Evolutionary conservation across 1,139 yeast species (phyloP).

Genomic region (Suhomyces wounanorum): DNA sequence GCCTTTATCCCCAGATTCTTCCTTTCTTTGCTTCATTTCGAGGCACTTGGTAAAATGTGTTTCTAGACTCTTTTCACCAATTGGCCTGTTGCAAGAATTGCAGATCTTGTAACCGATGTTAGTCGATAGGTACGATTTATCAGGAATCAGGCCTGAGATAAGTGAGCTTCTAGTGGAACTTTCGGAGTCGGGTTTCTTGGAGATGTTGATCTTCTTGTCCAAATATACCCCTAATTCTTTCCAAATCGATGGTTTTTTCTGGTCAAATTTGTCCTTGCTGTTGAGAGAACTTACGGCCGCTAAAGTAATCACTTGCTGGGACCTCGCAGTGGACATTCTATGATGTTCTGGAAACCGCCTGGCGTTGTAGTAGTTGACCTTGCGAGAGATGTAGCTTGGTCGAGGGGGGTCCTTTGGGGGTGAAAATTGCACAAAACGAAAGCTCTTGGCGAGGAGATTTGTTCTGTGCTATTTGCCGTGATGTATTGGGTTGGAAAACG

Average conservation of each 20-base stretch:
- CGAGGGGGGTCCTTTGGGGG: neutral
- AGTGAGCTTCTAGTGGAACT: constrained; percentile 19
- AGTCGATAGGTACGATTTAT: constrained; percentile 45
- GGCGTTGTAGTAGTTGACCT: neutral
- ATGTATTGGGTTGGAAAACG: neutral
- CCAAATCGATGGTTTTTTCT: constrained; percentile 44
- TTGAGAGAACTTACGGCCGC: constrained; percentile 29
- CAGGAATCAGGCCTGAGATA: constrained; percentile 27
- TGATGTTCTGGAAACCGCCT: neutral
- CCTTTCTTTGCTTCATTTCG: constrained; percentile 47
- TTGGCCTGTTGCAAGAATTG: constrained; percentile 64
- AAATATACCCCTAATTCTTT: constrained; percentile 62
- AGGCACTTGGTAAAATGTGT: constrained; percentile 52
- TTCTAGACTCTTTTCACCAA: constrained; percentile 48
- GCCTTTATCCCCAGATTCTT: constrained; percentile 21
- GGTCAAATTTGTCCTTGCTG: constrained; percentile 14
- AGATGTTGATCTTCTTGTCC: constrained; percentile 47
- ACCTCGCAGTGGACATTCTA: constrained; percentile 31
- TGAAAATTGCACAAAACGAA: constrained; percentile 5
- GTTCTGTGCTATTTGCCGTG: neutral
- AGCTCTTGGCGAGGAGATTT: constrained; percentile 2
- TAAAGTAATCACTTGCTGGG: constrained; percentile 35
- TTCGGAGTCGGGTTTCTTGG: constrained; percentile 20
- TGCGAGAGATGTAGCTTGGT: constrained; percentile 2
- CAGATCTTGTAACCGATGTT: constrained; percentile 62